Evolutionary conservation across 495 filamentous ascomycete genomes (phyloP).

Genomic region (Daldinia caldariorum): DNA sequence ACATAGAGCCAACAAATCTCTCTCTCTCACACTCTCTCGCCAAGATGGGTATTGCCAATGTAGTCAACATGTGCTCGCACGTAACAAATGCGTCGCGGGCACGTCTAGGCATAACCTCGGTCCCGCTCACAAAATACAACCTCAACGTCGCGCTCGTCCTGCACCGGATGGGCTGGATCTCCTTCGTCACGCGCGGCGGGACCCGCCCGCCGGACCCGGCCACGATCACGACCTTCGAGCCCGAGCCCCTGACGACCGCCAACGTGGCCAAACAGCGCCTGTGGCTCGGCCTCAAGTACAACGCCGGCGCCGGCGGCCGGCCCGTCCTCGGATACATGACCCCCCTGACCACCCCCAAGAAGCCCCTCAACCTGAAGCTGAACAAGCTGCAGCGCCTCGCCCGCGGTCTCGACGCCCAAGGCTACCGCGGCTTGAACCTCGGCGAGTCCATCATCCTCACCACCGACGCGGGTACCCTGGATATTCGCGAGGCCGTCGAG

Average conservation of each 20-base stretch:
- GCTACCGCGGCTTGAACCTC: slow-evolving; percentile 76
- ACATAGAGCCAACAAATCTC: background rate
- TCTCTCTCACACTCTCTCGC: too few relatives aligned
- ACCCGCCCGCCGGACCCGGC: slow-evolving; percentile 69
- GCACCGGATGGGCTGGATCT: slow-evolving; percentile 84
- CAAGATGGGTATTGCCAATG: slow-evolving; percentile 85
- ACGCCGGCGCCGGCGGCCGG: slow-evolving; percentile 69
- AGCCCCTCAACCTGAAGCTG: slow-evolving; percentile 71
- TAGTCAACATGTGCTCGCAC: slow-evolving; percentile 87
- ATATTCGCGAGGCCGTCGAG: slow-evolving; percentile 86
- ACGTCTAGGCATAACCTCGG: slow-evolving; percentile 84
- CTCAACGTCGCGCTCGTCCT: slow-evolving; percentile 78
- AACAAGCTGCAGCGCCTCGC: slow-evolving; percentile 68
- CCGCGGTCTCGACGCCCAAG: slow-evolving; percentile 69
- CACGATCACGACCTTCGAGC: slow-evolving; percentile 58
- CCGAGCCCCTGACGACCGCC: slow-evolving; percentile 73
- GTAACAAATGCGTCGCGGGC: slow-evolving; percentile 92
- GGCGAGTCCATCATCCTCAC: slow-evolving; percentile 86
- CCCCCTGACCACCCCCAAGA: slow-evolving; percentile 80
- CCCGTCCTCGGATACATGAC: slow-evolving; percentile 79
- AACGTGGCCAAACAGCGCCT: slow-evolving; percentile 82
- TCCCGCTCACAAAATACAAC: slow-evolving; percentile 84
- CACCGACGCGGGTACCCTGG: slow-evolving; percentile 83
- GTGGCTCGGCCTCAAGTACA: slow-evolving; percentile 94
- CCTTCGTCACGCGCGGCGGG: slow-evolving; percentile 81